These are phyloP conservation scores for Candida xiaguanensis DNA, from an alignment of 805 yeast species.

Conservation along the genomic window DNA sequence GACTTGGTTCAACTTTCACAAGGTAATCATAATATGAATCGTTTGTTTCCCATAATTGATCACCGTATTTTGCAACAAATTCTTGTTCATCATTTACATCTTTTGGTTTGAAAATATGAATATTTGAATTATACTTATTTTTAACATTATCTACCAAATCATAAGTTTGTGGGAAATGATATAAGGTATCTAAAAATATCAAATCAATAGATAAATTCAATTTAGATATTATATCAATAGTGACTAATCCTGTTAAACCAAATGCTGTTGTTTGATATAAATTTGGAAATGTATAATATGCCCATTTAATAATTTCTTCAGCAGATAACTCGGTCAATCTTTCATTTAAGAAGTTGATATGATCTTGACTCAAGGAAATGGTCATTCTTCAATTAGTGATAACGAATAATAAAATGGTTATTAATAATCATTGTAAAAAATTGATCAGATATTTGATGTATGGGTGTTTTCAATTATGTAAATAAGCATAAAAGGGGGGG, in stretches of 20 bases:
- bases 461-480: conserved; percentile 1
- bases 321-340: conserved; percentile 56
- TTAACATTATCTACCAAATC: conserved; percentile 63
- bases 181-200: conserved; percentile 84
- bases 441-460: background rate
- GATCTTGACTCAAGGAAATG: conserved; percentile 40
- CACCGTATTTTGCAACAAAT: conserved; percentile 68
- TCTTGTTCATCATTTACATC: conserved; percentile 55
- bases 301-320: conserved; percentile 76
- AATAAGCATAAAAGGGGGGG: conserved; percentile 8
- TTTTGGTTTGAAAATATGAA: conserved; percentile 68
- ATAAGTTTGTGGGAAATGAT: conserved; percentile 92
- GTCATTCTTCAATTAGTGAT: conserved; percentile 1
- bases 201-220: conserved; percentile 50
- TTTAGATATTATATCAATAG: conserved; percentile 74
- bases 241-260: conserved; percentile 88
- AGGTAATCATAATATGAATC: conserved; percentile 79
- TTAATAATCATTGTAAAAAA: conserved; percentile 1
- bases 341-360: conserved; percentile 64
- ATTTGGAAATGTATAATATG: conserved; percentile 75
- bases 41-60: conserved; percentile 75
- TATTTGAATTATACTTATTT: conserved; percentile 48
- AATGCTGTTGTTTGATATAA: conserved; percentile 92
- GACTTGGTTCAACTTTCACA: conserved; percentile 90
- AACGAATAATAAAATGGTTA: background rate